These are phyloP conservation scores for Pelomyxa schiedti DNA, from an alignment of 78 protist species.

Conservation along the genomic window DNA sequence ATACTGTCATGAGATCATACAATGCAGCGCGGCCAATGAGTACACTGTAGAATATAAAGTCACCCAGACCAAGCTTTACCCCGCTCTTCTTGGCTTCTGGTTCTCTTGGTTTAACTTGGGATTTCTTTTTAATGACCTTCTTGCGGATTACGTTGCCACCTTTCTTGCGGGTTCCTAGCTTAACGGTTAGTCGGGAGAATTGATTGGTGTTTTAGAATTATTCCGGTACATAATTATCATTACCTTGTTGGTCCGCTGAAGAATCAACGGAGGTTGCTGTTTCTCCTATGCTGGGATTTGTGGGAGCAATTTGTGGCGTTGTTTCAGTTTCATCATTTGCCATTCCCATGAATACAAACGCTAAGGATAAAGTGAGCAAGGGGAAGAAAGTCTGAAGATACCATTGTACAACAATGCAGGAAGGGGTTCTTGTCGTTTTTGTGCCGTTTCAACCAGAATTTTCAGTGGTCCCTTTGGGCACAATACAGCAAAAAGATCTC, in stretches of 20 bases:
- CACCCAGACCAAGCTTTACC: conserved; percentile 95
- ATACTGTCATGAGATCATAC: conserved; percentile 22
- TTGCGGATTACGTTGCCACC: not conserved
- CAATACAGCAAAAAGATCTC: conserved; percentile 77
- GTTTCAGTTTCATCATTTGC: not conserved
- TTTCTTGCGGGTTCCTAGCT: not conserved
- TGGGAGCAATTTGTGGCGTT: not conserved
- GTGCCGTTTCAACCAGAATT: conserved; percentile 77
- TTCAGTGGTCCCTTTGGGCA: conserved; percentile 87
- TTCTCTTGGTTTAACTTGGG: not conserved
- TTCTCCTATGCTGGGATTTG: not conserved
- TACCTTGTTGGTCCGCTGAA: not conserved
- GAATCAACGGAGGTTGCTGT: not conserved
- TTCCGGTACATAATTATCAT: not conserved
- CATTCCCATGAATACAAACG: not conserved
- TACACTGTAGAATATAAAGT: conserved; percentile 94
- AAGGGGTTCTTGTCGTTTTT: conserved; percentile 79
- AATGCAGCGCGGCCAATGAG: conserved; percentile 84
- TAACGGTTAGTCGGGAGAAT: not conserved
- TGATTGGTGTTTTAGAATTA: not conserved
- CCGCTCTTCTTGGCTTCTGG: conserved; percentile 17
- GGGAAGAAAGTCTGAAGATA: not conserved
- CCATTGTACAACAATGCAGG: conserved; percentile 83
- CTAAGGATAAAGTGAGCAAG: not conserved
- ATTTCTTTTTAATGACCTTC: not conserved